Conservation (phyloP, 2,329 filamentous ascomycete species). For the Stachybotrys echinatus region DNA sequence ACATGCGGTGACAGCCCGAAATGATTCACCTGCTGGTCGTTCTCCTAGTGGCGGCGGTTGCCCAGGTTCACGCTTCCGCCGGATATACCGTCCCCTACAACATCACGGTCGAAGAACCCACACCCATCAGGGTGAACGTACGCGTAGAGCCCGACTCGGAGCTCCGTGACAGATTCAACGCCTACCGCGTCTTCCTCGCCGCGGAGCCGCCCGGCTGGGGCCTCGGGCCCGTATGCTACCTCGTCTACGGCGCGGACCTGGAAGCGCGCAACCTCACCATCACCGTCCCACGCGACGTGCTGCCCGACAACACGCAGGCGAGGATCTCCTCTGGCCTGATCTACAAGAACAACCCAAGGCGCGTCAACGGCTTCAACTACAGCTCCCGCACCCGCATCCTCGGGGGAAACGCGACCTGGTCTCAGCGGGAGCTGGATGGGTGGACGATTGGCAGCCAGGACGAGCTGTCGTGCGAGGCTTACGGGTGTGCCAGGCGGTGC, state of each 20-base stretch:
- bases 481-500: constrained; percentile 12
- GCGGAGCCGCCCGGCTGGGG: constrained; percentile 15
- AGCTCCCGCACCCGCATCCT: constrained; percentile 7
- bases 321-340: constrained; percentile 10
- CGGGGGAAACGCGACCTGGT: constrained; percentile 16
- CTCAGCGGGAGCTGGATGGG: constrained; percentile 14
- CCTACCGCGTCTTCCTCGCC: constrained; percentile 16
- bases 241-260: constrained; percentile 5
- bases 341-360: constrained; percentile 5
- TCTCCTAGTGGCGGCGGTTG: background rate
- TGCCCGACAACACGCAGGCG: constrained; percentile 10
- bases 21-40: background rate
- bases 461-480: constrained; percentile 12
- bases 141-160: constrained; percentile 8
- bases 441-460: constrained; percentile 9
- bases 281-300: constrained; percentile 15
- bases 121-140: constrained; percentile 10
- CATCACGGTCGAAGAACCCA: constrained; percentile 10
- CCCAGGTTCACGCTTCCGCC: background rate
- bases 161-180: constrained; percentile 6
- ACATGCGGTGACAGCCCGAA: no score
- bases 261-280: constrained; percentile 14
- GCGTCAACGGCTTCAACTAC: constrained; percentile 13
- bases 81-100: constrained; percentile 9
- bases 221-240: constrained; percentile 10